Percentiles rank a stretch among this genome's conserved stretches.
phyloP scores from a whole-genome alignment of 805 yeast species.

The Geotrichum ghanense region DNA sequence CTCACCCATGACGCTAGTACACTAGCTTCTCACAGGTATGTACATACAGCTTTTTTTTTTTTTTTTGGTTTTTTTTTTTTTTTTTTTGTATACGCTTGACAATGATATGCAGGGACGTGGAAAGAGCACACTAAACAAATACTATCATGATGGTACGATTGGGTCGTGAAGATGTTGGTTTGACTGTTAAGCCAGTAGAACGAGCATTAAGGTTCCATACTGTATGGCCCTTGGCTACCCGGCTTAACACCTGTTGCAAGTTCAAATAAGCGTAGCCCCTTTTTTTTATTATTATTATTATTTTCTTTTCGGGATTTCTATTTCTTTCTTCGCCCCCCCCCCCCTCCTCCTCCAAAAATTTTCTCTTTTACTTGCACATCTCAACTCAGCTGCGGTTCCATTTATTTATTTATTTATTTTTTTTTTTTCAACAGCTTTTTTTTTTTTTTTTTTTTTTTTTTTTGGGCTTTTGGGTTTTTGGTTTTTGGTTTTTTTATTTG shows the following conservation, averaged over 20 bases:
- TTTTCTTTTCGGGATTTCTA: not conserved
- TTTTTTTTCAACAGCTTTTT: not conserved
- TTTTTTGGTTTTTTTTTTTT: not conserved
- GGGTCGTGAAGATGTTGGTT: not conserved
- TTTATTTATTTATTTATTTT: slow-evolving; percentile 1
- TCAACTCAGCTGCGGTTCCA: not conserved
- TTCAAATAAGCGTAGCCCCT: not conserved
- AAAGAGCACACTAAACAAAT: too few species aligned
- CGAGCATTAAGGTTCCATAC: not conserved
- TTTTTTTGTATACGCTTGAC: not conserved
- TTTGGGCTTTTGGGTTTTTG: slow-evolving; percentile 2
- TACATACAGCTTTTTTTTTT: not conserved
- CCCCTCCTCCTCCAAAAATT: too few species aligned
- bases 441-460: slow-evolving; percentile 1
- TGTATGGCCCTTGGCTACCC: too few species aligned
- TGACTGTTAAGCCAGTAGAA: not conserved
- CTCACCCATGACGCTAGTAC: not conserved
- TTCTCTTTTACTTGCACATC: not conserved
- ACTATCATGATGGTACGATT: not conserved
- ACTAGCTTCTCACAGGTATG: not conserved
- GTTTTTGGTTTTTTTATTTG: slow-evolving; percentile 4
- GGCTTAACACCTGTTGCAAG: not conserved
- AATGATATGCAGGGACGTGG: too few species aligned
- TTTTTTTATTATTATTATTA: not conserved
- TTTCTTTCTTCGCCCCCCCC: too few species aligned